Conservation (phyloP, 371 early-diverging fungal genomes). For the Haplosporangium sp. region DNA sequence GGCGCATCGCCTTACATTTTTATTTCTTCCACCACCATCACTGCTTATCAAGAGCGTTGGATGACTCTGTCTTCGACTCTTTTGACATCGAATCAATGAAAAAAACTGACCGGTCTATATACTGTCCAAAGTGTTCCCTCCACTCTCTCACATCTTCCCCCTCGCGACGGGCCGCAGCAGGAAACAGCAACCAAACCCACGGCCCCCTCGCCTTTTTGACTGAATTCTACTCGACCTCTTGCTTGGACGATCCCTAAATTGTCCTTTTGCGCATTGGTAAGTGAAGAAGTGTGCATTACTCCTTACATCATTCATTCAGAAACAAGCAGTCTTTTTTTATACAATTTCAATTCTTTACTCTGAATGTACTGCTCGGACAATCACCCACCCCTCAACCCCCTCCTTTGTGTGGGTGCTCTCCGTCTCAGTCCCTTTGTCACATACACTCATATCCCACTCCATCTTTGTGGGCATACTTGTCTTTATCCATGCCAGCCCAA, state of each 20-base stretch:
- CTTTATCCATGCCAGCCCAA: too few relatives aligned
- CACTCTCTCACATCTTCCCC: conserved; percentile 24
- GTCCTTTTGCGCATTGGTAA: background rate
- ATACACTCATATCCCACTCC: too few relatives aligned
- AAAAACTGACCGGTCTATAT: conserved; percentile 20
- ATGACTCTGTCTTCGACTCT: background rate
- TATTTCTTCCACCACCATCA: background rate
- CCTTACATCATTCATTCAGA: background rate
- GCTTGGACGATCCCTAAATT: conserved; percentile 51
- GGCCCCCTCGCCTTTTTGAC: conserved; percentile 24
- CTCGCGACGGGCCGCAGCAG: conserved; percentile 35
- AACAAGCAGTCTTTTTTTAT: too few relatives aligned
- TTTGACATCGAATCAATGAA: conserved; percentile 16
- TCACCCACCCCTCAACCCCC: too few relatives aligned
- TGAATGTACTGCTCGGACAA: too few relatives aligned
- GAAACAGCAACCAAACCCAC: conserved; percentile 21
- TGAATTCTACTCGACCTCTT: conserved; percentile 36
- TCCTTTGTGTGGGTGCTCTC: too few relatives aligned
- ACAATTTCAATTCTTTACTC: too few relatives aligned
- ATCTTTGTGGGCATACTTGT: too few relatives aligned
- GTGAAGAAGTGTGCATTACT: too few relatives aligned
- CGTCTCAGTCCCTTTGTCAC: too few relatives aligned
- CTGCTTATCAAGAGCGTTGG: conserved; percentile 1
- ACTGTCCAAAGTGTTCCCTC: conserved; percentile 5
- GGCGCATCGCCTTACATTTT: background rate